Conservation (phyloP, 2,329 filamentous ascomycete genomes). For the Colletotrichum sp. region DNA sequence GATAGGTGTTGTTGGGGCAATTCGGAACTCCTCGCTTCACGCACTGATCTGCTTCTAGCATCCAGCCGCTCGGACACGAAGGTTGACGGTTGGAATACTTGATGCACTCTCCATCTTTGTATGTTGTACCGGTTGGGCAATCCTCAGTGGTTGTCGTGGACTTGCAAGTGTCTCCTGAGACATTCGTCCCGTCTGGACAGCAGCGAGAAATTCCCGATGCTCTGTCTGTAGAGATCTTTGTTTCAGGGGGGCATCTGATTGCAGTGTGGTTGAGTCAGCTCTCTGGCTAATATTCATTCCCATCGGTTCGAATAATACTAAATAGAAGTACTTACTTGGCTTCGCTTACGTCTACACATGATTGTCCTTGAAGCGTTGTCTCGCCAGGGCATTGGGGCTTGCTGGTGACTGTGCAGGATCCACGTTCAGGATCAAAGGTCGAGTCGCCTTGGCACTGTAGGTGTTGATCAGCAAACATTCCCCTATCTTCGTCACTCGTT, state of each 20-base stretch:
- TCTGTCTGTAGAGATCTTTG: not conserved
- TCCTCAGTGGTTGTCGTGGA: not conserved
- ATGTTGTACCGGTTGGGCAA: not conserved
- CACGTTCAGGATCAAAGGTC: not conserved
- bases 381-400: not conserved
- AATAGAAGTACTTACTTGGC: not conserved
- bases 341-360: not conserved
- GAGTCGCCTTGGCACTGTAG: not conserved
- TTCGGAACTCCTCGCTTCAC: not conserved
- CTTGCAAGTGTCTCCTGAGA: not conserved
- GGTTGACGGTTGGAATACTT: not conserved
- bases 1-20: not conserved
- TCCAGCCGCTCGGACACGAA: not conserved
- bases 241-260: not conserved
- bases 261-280: not conserved
- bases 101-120: not conserved
- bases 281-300: not conserved
- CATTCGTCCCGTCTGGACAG: not conserved
- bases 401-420: not conserved
- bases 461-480: not conserved
- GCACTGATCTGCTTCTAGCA: not conserved
- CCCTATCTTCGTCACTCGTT: not conserved
- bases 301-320: not conserved
- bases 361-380: not conserved
- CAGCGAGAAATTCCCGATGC: not conserved